Evolutionary conservation across 164 flowering plant genomes (phyloP), one percentile per base, ranked within the genome.

Genomic region (Vitis amurensis): DNA sequence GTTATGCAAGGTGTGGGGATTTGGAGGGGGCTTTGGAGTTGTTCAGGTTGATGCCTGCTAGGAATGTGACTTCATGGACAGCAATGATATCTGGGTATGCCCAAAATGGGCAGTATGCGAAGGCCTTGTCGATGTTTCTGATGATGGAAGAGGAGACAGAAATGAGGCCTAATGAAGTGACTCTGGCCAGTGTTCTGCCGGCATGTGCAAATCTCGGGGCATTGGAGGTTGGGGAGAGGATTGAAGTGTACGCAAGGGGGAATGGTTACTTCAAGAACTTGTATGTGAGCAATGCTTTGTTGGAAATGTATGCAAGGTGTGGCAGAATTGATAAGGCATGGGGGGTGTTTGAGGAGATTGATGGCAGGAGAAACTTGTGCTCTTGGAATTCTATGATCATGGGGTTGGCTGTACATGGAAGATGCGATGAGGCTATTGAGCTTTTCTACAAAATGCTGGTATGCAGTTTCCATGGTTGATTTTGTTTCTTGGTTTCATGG

Each of bases 171-270:
- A 89, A 94, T 84, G 90, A 83, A 68, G 88, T 91, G 68, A 92
- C 94, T 15, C 50, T 94, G 23, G 85, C 92, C 51, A 86, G 97
- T 74, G 88, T 91, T 66, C 88, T 94, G 55, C 93, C 94, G 5
- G 97, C 94, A 50, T 94, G 98, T 68, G 92, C 94, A 2, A 83
- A 86, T 69, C 85, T 94, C 44, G 97, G 97, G 63, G 97, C 98
- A 8, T 63, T 91, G 77, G 93, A 84, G 72, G 67, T 86, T 31
- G 98, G 98, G 37, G 77, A 82, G 82, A 86, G 84, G 74, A 83
- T 94, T 55, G 89, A 84, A 67, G 67, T 50, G 1, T 92, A 87
- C 71, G 96, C 89, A 6, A 85, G 87, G 71, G 79, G 78, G 17
- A 81, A 79, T 16, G 89, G 90, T 4, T 85, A 82, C 70, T 71